Base-by-base conservation (phyloP, 345 rosid genomes). In the Lepidium africanum region DNA sequence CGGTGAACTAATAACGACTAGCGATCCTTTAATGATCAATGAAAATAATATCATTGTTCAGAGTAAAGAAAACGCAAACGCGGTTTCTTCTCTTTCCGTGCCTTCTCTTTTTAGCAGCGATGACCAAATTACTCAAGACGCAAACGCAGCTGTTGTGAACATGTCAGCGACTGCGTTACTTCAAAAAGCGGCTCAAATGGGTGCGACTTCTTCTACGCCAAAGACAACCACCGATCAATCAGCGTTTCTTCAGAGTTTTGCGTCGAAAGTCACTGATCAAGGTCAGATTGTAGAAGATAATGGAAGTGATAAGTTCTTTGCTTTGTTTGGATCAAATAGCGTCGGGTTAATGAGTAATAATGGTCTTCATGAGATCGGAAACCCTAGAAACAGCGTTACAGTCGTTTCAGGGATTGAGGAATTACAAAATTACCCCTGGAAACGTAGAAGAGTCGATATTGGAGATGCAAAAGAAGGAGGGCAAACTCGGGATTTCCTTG, bases 151-250 rank as follows among this genome's bases (percentile, higher is more conserved):
- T 25, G 70, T 54, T 16, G 81, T 77, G 12, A 86, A 75, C 21
- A 91, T 88, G 92, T 91, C 97, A 2, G 99, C 99, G 45, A 94
- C 99, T 10, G 99, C 97, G 54, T 81, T 94, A 57, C 79, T 94
- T 58, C 97, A 91, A 70, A 94, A 91, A 78, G 97, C 99, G 32
- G 92, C 99, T 13, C 92, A 85, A 56, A 88, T 91, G 32, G 96
- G 96, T 12, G 85, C 85, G 37, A 85, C 83, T 13, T 75, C 96
- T 33, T 72, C 76, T 12, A 38, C 64, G 8, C 19, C 68, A 5
- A 14, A 52, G 10, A 27, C 55, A 46, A 53, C 40, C 39, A 55
- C 84, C 4, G 87, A 89, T 38, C 81, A 83, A 43, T 47, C 78
- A 9, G 65, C 86, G 60, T 86, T 86, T 70, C 72, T 83, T 1